A percentile compares a stretch with the other conserved stretches of the same genome.
These are phyloP conservation scores for Daucus carota DNA, from an alignment of 129 eudicot genomes.

Conservation along the genomic window DNA sequence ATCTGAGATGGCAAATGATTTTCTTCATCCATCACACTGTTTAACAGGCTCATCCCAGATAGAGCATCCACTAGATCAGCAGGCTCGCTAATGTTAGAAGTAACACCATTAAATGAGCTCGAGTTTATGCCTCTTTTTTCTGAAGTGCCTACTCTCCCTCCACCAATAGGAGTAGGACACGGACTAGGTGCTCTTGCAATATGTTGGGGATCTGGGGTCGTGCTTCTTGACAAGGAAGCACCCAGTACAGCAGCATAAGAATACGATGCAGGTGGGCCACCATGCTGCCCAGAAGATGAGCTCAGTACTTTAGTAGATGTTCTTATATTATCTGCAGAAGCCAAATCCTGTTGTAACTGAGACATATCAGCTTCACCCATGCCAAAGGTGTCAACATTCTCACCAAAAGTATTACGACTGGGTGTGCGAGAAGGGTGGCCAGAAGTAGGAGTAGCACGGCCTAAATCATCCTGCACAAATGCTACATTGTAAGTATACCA, in stretches of 20 bases:
- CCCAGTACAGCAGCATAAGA: conserved; percentile 93
- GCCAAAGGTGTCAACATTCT: conserved; percentile 34
- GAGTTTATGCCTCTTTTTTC: conserved; percentile 53
- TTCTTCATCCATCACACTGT: conserved; percentile 36
- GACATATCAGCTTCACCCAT: conserved; percentile 58
- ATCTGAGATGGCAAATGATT: conserved; percentile 35
- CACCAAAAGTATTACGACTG: conserved; percentile 83
- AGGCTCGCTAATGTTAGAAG: conserved; percentile 40
- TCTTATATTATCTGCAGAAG: conserved; percentile 22
- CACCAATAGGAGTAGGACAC: conserved; percentile 83
- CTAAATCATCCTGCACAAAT: conserved; percentile 62
- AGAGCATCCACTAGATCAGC: conserved; percentile 64
- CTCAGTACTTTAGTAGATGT: conserved; percentile 22
- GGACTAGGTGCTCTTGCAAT: conserved; percentile 88
- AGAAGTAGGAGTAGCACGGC: conserved; percentile 55
- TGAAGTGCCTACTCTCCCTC: conserved; percentile 39
- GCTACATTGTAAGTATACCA: conserved; percentile 7
- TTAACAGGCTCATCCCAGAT: conserved; percentile 69
- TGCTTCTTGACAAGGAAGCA: conserved; percentile 85
- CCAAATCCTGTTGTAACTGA: conserved; percentile 37
- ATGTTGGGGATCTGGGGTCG: conserved; percentile 93
- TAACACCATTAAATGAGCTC: conserved; percentile 40
- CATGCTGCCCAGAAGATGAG: conserved; percentile 37
- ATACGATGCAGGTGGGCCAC: conserved; percentile 59
- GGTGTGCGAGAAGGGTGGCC: conserved; percentile 94